These are phyloP conservation scores for Balamuthia mandrillaris DNA, from an alignment of 208 protist genomes.

Conservation along the genomic window DNA sequence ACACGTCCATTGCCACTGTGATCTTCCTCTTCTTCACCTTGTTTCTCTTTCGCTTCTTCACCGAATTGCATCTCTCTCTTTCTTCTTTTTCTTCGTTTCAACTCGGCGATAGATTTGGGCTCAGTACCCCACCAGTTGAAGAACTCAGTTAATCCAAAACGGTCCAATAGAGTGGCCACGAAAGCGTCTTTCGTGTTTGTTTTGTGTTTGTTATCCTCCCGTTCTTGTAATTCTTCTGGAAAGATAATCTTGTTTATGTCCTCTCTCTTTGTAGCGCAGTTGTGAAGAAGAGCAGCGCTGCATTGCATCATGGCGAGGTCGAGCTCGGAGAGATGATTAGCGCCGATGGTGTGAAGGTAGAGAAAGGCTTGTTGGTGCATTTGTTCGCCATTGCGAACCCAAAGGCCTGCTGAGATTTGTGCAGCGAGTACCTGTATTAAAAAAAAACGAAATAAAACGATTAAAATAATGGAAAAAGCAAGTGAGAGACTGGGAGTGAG, in stretches of 20 bases:
- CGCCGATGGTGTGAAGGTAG: background rate
- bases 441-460: background rate
- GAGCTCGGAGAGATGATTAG: background rate
- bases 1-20: no score
- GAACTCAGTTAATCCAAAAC: constrained; percentile 7
- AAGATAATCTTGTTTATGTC: no score
- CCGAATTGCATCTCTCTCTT: no score
- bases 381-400: constrained; percentile 2
- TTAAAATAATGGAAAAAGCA: background rate
- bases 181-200: no score
- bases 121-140: background rate
- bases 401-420: background rate
- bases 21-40: background rate
- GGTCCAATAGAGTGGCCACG: background rate
- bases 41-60: background rate
- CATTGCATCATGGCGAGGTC: constrained; percentile 10
- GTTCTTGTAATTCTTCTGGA: no score
- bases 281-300: background rate
- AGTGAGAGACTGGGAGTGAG: background rate
- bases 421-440: background rate
- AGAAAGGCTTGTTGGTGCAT: background rate
- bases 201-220: no score
- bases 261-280: background rate
- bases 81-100: no score
- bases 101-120: no score